Conservation (phyloP, 805 yeast species). For the Cyberlindnera amylophila region DNA sequence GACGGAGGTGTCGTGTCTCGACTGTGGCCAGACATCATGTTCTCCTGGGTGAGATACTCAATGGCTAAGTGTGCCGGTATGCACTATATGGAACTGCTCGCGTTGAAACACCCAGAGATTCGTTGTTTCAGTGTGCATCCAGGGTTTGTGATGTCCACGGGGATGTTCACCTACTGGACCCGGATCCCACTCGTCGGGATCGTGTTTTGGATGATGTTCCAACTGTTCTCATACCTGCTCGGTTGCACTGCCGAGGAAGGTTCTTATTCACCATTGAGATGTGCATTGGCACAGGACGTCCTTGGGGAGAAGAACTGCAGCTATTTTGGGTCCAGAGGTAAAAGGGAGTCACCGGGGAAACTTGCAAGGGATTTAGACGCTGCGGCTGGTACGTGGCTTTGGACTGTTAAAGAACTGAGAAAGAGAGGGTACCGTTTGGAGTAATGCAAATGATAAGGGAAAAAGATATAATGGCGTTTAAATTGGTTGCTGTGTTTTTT, state of each 20-base stretch:
- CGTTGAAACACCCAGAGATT: constrained; percentile 63
- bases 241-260: constrained; percentile 77
- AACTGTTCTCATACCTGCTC: constrained; percentile 60
- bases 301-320: constrained; percentile 55
- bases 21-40: constrained; percentile 59
- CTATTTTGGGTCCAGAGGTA: constrained; percentile 61
- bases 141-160: constrained; percentile 82
- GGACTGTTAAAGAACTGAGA: constrained; percentile 64
- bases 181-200: constrained; percentile 74
- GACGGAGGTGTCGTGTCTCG: constrained; percentile 39
- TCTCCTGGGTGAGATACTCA: constrained; percentile 77
- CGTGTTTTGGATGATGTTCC: constrained; percentile 67
- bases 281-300: constrained; percentile 51
- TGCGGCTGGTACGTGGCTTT: constrained; percentile 71
- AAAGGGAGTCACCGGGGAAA: constrained; percentile 49
- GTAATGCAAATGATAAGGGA: background rate
- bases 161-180: constrained; percentile 72
- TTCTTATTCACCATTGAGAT: constrained; percentile 56
- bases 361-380: constrained; percentile 55
- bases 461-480: background rate
- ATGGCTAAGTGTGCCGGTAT: constrained; percentile 75
- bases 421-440: constrained; percentile 42
- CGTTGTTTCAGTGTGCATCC: constrained; percentile 71
- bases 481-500: too few species aligned
- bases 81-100: constrained; percentile 62